A percentile compares a stretch with the other conserved stretches of the same genome.
phyloP scores from a whole-genome alignment of 1,139 yeast species.

The Suhomyces panamericanus region DNA sequence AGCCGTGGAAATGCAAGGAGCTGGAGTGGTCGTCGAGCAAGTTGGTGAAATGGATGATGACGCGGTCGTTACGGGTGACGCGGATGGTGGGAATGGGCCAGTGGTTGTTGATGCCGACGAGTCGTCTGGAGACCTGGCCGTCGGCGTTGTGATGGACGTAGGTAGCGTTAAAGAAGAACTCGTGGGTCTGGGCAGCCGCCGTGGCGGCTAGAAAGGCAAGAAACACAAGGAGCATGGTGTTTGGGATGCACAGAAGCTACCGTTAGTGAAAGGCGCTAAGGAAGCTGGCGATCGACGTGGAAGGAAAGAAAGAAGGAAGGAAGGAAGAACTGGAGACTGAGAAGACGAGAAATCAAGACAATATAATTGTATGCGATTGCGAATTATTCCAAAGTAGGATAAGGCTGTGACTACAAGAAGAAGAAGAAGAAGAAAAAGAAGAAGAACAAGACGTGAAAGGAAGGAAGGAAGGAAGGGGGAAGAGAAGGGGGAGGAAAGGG shows the following conservation, averaged over 20 bases:
- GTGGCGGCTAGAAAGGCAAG: constrained; percentile 7
- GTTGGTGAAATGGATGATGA: constrained; percentile 58
- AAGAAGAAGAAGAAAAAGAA: too few relatives aligned
- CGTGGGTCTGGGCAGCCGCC: constrained; percentile 46
- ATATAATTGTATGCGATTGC: too few relatives aligned
- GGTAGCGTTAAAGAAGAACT: constrained; percentile 52
- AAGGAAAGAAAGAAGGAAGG: too few relatives aligned
- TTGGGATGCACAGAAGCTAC: not conserved
- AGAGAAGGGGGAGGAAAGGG: too few relatives aligned
- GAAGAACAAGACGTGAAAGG: too few relatives aligned
- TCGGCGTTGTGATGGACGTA: constrained; percentile 69
- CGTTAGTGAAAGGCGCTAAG: not conserved
- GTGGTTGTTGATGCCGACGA: constrained; percentile 65
- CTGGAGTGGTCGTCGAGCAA: constrained; percentile 55
- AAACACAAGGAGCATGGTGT: constrained; percentile 1
- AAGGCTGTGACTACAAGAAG: too few relatives aligned
- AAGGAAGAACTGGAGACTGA: too few relatives aligned
- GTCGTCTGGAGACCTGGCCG: constrained; percentile 48
- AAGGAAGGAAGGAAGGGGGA: too few relatives aligned
- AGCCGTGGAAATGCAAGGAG: constrained; percentile 75
- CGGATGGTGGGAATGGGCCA: constrained; percentile 77
- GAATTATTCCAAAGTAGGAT: too few relatives aligned
- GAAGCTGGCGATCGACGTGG: too few relatives aligned
- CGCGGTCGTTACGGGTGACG: constrained; percentile 62
- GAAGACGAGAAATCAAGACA: too few relatives aligned